These are phyloP conservation scores for Rosa persica DNA, from an alignment of 306 rosid species.

Conservation along the genomic window DNA sequence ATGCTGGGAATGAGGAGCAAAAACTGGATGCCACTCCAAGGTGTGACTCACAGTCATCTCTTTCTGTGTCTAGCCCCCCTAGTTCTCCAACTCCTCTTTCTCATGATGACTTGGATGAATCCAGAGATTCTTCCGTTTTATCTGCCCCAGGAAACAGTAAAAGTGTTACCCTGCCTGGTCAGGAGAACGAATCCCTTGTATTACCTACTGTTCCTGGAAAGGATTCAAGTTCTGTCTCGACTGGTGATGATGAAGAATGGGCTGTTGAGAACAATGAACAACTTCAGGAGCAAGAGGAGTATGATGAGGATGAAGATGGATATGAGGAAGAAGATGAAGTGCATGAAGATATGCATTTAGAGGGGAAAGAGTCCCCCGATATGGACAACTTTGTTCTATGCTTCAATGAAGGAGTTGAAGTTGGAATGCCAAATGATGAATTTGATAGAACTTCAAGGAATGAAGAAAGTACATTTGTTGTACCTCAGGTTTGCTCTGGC, in stretches of 20 bases:
- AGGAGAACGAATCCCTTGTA: constrained; percentile 45
- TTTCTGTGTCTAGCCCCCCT: constrained; percentile 92
- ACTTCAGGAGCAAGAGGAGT: constrained; percentile 93
- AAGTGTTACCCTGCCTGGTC: constrained; percentile 35
- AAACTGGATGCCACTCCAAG: constrained; percentile 45
- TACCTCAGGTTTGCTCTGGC: constrained; percentile 41
- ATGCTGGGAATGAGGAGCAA: constrained; percentile 47
- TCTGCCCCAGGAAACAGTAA: constrained; percentile 50
- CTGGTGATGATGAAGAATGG: constrained; percentile 92
- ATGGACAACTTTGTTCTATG: constrained; percentile 82
- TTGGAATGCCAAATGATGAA: constrained; percentile 87
- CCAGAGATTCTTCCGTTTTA: constrained; percentile 58
- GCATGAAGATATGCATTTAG: constrained; percentile 70
- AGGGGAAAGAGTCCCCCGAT: constrained; percentile 68
- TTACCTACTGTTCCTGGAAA: constrained; percentile 39
- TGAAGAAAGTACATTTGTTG: constrained; percentile 43
- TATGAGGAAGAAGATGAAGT: constrained; percentile 92
- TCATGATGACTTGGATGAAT: constrained; percentile 87
- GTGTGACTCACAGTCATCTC: constrained; percentile 95
- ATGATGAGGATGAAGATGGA: constrained; percentile 92
- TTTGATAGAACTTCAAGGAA: constrained; percentile 56
- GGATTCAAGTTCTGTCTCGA: constrained; percentile 49
- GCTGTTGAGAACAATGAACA: constrained; percentile 66
- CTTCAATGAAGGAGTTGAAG: constrained; percentile 95
- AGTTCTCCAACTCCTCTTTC: constrained; percentile 93